Evolutionary conservation across 164 flowering plant species (phyloP), one percentile per base, ranked within the genome.

Genomic region (Buxus sempervirens): DNA sequence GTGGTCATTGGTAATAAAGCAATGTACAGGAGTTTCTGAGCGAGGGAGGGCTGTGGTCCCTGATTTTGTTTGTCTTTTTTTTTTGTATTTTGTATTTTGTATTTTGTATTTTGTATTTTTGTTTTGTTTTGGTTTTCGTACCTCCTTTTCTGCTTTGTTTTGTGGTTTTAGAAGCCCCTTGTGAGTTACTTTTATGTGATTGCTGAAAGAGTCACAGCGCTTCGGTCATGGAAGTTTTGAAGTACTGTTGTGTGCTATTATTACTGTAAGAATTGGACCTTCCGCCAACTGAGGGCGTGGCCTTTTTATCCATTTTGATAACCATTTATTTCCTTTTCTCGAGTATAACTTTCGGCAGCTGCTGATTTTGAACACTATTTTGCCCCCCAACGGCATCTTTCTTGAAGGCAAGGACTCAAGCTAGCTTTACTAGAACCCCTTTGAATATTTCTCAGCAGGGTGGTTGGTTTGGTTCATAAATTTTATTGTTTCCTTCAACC

Each of bases 21-120:
- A 62, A 57, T 74, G 77, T 74, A 74, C 77, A 74, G 70, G 73
- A 70, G 68, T 73, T 68, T 65, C 67, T 58, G 54, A 58, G 66
- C 41, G 19, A 68, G 36, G 57, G 66, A 62, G 59, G 71, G 60
- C 64, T 75, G 7, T 32, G 38, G 7, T 66, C 70, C 61, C 49
- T 28, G 48, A 13, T 28, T 58, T 68, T 64, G 28, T 49, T 24
- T 45, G 9, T 45, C 25, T 21, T 14, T 25, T 20, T 65, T 24
- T 60, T 61, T 48, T 36, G 24, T 53, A 55, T 21, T 55, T 45
- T 24, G 54, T 58, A 42, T 23, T 21, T 25, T 23, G 54, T 0
- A n/a, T 10, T 38, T 38, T 56, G 20, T 13, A 2, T 20, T 27
- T 32, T 23, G 42, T 24, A 13, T n/a, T 65, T 53, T 28, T 45